Percentiles rank a stretch among this genome's conserved stretches.
Evolutionary conservation across 1,284 basidiomycete genomes (phyloP).

Genomic region (Ustilago xerochloae): DNA sequence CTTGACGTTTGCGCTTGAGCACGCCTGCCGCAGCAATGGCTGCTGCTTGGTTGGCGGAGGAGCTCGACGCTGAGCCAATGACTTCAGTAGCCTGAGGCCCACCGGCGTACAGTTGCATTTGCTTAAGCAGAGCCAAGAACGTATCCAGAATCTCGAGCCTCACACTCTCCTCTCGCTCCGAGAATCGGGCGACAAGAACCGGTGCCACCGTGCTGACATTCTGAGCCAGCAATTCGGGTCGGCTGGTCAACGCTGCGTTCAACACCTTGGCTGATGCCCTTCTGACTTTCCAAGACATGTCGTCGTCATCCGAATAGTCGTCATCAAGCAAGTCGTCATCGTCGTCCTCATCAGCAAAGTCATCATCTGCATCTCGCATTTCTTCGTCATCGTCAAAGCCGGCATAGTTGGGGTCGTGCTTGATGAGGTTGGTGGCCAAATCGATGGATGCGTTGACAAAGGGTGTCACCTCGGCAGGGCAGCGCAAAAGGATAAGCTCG

Average conservation of each 20-base stretch:
- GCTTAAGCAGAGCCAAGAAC: conserved; percentile 81
- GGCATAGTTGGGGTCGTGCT: conserved; percentile 95
- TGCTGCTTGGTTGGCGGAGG: conserved; percentile 30
- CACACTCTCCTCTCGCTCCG: conserved; percentile 94
- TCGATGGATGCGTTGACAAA: conserved; percentile 79
- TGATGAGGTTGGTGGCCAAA: conserved; percentile 80
- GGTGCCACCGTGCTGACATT: conserved; percentile 87
- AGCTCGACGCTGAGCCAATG: conserved; percentile 70
- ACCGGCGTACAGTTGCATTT: conserved; percentile 74
- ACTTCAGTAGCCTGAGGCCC: conserved; percentile 74
- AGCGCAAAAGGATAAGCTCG: conserved; percentile 78
- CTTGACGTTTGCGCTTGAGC: conserved; percentile 67
- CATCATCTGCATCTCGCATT: conserved; percentile 60
- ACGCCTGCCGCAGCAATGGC: conserved; percentile 55
- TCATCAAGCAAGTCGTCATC: conserved; percentile 74
- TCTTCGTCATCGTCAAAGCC: conserved; percentile 83
- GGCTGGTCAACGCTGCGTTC: conserved; percentile 83
- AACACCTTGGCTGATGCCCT: conserved; percentile 91
- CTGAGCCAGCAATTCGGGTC: conserved; percentile 82
- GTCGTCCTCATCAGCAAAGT: conserved; percentile 31
- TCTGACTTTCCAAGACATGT: conserved; percentile 98
- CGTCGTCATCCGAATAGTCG: conserved; percentile 92
- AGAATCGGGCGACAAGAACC: conserved; percentile 86
- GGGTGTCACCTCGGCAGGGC: conserved; percentile 81
- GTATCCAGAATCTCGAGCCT: conserved; percentile 92